These are phyloP conservation scores for Tricholomella constricta DNA, from an alignment of 768 basidiomycete genomes.

Conservation along the genomic window DNA sequence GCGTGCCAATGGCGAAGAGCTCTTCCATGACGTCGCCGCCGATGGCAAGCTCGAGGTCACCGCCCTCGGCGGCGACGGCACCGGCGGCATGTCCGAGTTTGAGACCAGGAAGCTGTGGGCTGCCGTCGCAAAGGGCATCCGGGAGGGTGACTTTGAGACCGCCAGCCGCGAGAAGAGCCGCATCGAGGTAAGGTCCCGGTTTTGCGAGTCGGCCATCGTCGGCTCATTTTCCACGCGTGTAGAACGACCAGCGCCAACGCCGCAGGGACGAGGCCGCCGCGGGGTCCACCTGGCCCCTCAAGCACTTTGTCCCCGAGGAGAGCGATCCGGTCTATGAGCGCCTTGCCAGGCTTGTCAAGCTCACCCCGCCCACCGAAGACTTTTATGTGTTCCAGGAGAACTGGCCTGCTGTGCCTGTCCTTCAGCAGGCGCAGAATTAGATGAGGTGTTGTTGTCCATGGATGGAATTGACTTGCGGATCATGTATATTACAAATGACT, in stretches of 20 bases:
- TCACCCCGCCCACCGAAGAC: conserved; percentile 73
- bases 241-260: conserved; percentile 93
- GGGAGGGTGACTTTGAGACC: conserved; percentile 88
- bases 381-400: conserved; percentile 70
- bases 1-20: conserved; percentile 37
- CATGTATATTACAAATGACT: too few species aligned
- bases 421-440: too few species aligned
- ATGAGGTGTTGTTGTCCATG: too few species aligned
- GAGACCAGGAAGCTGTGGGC: conserved; percentile 88
- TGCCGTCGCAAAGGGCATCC: conserved; percentile 86
- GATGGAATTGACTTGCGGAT: too few species aligned
- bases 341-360: conserved; percentile 63
- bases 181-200: conserved; percentile 90
- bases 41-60: conserved; percentile 74
- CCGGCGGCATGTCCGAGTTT: conserved; percentile 70
- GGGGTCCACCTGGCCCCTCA: conserved; percentile 72
- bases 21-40: conserved; percentile 76
- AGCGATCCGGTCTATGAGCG: conserved; percentile 74
- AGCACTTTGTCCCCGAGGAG: conserved; percentile 74
- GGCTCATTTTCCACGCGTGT: conserved; percentile 6
- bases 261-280: conserved; percentile 78
- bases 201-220: conserved; percentile 7
- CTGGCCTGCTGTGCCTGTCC: conserved; percentile 43
- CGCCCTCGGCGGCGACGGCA: conserved; percentile 55
- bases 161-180: conserved; percentile 86